Conservation (phyloP, 768 basidiomycete species). For the Filobasidium wieringae region DNA sequence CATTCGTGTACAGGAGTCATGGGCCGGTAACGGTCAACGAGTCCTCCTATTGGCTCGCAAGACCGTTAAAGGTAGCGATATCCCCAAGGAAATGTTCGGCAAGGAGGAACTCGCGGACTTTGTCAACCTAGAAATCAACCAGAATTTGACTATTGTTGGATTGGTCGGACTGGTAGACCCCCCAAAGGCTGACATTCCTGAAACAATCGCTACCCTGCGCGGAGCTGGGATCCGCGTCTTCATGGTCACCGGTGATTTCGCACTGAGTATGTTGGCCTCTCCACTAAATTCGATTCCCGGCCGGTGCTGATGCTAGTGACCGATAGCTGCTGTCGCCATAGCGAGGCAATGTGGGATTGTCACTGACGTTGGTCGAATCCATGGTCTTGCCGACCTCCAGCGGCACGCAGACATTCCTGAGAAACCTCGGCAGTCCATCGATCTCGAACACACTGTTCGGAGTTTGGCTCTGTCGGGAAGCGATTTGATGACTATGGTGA, state of each 20-base stretch:
- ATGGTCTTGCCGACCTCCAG: constrained; percentile 37
- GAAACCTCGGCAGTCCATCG: constrained; percentile 27
- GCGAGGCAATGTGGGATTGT: constrained; percentile 54
- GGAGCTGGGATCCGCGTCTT: constrained; percentile 53
- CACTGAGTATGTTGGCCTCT: constrained; percentile 38
- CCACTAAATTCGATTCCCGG: not conserved
- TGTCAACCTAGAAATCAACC: constrained; percentile 41
- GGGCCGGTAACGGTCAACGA: constrained; percentile 50
- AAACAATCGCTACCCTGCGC: constrained; percentile 39
- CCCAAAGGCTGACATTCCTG: constrained; percentile 47
- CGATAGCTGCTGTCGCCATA: constrained; percentile 43
- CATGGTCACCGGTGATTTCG: constrained; percentile 52
- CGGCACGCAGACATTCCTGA: not conserved
- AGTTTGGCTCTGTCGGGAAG: constrained; percentile 29
- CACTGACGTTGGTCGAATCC: constrained; percentile 39
- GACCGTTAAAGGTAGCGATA: constrained; percentile 35
- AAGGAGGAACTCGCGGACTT: constrained; percentile 43
- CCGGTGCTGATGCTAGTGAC: not conserved
- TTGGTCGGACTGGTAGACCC: constrained; percentile 55
- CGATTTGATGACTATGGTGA: constrained; percentile 35
- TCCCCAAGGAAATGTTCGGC: constrained; percentile 35
- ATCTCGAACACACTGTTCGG: constrained; percentile 27
- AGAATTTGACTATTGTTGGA: constrained; percentile 48
- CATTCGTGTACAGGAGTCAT: constrained; percentile 40
- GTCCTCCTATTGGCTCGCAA: constrained; percentile 52